Conservation (phyloP, 192 early-diverging fungal genomes). For the Coemansia sp. region DNA sequence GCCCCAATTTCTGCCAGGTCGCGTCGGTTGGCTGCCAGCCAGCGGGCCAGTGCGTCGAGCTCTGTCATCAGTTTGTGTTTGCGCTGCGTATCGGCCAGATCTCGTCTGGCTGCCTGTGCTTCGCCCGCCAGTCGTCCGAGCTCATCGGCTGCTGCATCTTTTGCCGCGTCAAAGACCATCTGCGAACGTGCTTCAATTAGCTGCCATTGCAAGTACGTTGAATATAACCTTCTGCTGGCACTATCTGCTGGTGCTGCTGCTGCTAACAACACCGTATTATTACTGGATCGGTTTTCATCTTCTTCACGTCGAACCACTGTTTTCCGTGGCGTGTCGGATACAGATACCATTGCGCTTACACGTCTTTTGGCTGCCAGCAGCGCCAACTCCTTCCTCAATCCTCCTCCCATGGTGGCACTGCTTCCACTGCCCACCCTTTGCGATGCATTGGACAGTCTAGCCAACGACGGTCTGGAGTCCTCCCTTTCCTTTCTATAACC, state of each 20-base stretch:
- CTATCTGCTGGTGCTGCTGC: neutral
- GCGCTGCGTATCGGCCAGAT: constrained; percentile 24
- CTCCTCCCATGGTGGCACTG: neutral
- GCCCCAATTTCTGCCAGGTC: constrained; percentile 19
- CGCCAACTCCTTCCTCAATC: neutral
- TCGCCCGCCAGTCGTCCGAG: constrained; percentile 22
- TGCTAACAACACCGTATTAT: neutral
- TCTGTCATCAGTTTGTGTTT: constrained; percentile 45
- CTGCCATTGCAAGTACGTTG: constrained; percentile 37
- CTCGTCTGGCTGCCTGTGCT: constrained; percentile 18
- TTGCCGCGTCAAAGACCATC: constrained; percentile 36
- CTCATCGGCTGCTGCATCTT: constrained; percentile 19
- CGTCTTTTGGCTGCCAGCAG: neutral
- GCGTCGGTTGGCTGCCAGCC: constrained; percentile 25
- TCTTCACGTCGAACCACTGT: neutral
- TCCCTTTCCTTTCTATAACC: neutral
- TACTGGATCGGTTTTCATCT: neutral
- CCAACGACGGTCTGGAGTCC: neutral
- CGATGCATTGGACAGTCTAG: neutral
- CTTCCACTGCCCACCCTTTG: neutral
- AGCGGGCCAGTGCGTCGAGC: constrained; percentile 24
- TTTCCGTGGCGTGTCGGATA: neutral
- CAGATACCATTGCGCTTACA: neutral
- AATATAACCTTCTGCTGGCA: neutral
- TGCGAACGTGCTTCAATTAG: constrained; percentile 43